A percentile compares a stretch with the other conserved stretches of the same genome.
These are phyloP conservation scores for Ophiostoma pallidulum DNA, from an alignment of 2,329 filamentous ascomycete species.

Conservation along the genomic window DNA sequence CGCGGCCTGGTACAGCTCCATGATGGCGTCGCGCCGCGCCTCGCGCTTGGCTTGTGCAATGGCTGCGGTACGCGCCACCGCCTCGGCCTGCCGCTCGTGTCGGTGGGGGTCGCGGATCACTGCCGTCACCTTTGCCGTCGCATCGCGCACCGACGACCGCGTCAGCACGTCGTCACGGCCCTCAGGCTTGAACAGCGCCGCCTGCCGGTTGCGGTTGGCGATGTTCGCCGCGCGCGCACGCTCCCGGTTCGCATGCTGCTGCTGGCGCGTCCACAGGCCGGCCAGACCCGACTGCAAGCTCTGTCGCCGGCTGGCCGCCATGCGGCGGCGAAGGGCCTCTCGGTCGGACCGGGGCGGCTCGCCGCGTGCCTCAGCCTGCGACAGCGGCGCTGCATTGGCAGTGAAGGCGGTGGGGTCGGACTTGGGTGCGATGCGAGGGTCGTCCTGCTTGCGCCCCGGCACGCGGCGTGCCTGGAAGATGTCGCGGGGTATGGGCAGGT, in stretches of 20 bases:
- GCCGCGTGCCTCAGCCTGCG: conserved; percentile 31
- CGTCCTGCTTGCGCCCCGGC: conserved; percentile 14
- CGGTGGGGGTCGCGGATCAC: conserved; percentile 54
- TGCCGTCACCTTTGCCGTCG: conserved; percentile 38
- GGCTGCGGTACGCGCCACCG: conserved; percentile 31
- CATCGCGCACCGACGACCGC: conserved; percentile 51
- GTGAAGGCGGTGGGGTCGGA: conserved; percentile 50
- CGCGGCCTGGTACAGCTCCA: conserved; percentile 84
- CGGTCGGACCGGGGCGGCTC: conserved; percentile 27
- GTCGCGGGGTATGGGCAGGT: conserved; percentile 72
- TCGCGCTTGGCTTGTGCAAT: conserved; percentile 44
- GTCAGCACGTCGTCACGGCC: conserved; percentile 70
- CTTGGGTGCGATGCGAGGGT: conserved; percentile 38
- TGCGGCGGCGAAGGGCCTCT: conserved; percentile 57
- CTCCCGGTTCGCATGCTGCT: conserved; percentile 27
- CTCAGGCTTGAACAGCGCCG: conserved; percentile 53
- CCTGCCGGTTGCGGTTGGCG: conserved; percentile 36
- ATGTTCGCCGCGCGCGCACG: conserved; percentile 27
- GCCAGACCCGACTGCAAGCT: conserved; percentile 64
- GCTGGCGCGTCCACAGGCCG: conserved; percentile 59
- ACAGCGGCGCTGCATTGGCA: conserved; percentile 45
- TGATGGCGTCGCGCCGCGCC: conserved; percentile 59
- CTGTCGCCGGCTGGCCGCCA: conserved; percentile 61
- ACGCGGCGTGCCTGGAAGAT: conserved; percentile 49
- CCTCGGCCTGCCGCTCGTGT: conserved; percentile 41